Base-by-base conservation (phyloP, 2,329 filamentous ascomycete species). In the Scorias spongiosa region DNA sequence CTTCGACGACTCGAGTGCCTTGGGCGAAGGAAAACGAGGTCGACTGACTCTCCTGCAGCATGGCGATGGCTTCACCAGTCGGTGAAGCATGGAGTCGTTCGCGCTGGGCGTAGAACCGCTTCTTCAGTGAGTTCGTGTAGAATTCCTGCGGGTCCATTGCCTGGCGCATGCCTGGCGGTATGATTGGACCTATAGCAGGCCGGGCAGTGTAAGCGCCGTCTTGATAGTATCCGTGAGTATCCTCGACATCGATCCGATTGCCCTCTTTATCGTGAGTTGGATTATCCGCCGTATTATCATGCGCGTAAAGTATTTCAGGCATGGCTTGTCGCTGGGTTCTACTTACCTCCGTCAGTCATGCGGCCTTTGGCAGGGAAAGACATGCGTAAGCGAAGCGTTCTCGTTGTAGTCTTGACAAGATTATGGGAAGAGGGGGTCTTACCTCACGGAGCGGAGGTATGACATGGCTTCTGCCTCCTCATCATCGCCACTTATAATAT, bases 151-250 rank as follows among this genome's bases (percentile, higher is more conserved):
- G 72, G 44, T 57, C 44, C 15, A 53, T 44, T 17, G 37, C 12
- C 41, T 60, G 32, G 9, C 32, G 32, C 57, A 10, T 57, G 55
- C 9, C 53, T 48, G 1, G 54, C 46, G 10, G 44, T n/a, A 46
- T 18, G 11, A 45, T 39, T 10, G 59, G 47, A 26, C 61, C 54
- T 14, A 58, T 51, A 10, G 69, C 64, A 0, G 75, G 71, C 2
- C 72, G 68, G 3, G 79, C 82, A 18, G 81, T 76, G 59, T 86
- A 94, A 32, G 84, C 82, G 41, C 86, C 87, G 52, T 93, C 84
- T 12, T 78, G 67, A 58, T 84, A 91, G 56, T 76, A 80, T 10
- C 81, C 82, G 44, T 73, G 64, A 17, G 69, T 65, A 53, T 81
- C 75, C 43, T 71, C 70, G 15, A 62, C 49, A 5, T 68, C 68